phyloP scores from a whole-genome alignment of 495 filamentous ascomycete species.

The Xylaria curta region DNA sequence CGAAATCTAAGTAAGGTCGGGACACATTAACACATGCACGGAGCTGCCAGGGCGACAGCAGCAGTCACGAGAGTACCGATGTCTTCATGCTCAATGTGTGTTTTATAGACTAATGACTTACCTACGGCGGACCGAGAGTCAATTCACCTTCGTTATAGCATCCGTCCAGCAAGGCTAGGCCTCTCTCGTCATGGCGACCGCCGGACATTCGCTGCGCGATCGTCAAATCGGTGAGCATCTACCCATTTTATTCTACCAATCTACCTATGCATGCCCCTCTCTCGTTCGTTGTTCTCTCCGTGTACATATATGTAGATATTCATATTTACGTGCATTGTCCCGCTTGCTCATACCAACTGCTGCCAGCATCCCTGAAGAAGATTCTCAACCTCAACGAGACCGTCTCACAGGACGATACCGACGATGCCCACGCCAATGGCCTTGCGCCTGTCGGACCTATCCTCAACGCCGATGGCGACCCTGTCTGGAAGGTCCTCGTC shows the following conservation, averaged over 20 bases:
- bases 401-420: constrained; percentile 58
- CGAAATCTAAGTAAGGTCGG: background rate
- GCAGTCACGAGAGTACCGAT: constrained; percentile 6
- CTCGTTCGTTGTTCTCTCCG: background rate
- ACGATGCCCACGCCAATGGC: constrained; percentile 60
- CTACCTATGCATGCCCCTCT: constrained; percentile 27
- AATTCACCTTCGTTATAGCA: background rate
- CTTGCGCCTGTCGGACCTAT: constrained; percentile 77
- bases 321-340: background rate
- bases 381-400: constrained; percentile 93
- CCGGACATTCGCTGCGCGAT: constrained; percentile 83
- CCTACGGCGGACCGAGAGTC: constrained; percentile 16
- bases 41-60: constrained; percentile 10
- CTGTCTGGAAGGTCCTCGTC: constrained; percentile 70
- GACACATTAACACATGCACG: constrained; percentile 14
- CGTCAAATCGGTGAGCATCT: constrained; percentile 86
- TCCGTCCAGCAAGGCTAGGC: background rate
- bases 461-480: constrained; percentile 84
- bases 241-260: constrained; percentile 37
- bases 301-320: background rate
- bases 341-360: constrained; percentile 24
- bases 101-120: constrained; percentile 16
- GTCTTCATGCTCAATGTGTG: constrained; percentile 5
- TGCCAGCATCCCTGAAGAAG: constrained; percentile 87
- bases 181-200: constrained; percentile 68